Conservation (phyloP, 371 early-diverging fungal genomes). For the Rhizopus delemar region DNA sequence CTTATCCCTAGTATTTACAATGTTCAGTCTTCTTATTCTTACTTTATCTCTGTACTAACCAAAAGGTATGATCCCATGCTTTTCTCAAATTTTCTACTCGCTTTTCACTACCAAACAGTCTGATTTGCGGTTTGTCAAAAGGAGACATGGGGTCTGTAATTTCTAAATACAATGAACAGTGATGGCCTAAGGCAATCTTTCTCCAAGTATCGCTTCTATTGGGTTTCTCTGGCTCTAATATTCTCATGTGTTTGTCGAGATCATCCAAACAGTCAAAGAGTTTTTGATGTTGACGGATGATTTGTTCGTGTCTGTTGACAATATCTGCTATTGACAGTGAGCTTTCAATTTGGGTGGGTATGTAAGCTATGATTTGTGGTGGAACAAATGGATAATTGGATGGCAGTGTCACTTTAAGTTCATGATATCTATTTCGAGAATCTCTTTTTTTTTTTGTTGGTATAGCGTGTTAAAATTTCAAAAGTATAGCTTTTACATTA, state of each 20-base stretch:
- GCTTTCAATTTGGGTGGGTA: constrained; percentile 16
- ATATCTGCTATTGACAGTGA: constrained; percentile 11
- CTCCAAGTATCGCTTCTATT: constrained; percentile 37
- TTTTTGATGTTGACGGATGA: constrained; percentile 26
- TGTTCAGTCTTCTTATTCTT: background rate
- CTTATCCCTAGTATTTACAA: constrained; percentile 7
- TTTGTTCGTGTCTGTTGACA: constrained; percentile 9
- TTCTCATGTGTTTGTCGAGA: constrained; percentile 37
- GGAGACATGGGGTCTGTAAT: constrained; percentile 28
- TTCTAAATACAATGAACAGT: constrained; percentile 47
- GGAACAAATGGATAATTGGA: constrained; percentile 24
- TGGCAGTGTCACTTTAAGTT: constrained; percentile 21
- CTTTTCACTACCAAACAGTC: constrained; percentile 46
- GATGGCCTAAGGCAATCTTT: constrained; percentile 43
- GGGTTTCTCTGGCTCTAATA: constrained; percentile 46
- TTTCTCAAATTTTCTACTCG: constrained; percentile 25
- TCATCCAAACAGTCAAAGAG: constrained; percentile 46
- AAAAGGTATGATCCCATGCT: constrained; percentile 23
- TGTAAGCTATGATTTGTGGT: constrained; percentile 11
- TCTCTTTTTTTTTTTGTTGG: constrained; percentile 3
- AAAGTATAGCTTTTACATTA: constrained; percentile 11
- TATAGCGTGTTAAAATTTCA: too few species aligned
- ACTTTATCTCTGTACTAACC: constrained; percentile 9
- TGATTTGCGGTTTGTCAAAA: constrained; percentile 20
- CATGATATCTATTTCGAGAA: constrained; percentile 11